Evolutionary conservation across 208 protist species (phyloP).

Genomic region (Wallacemonas sp.): DNA sequence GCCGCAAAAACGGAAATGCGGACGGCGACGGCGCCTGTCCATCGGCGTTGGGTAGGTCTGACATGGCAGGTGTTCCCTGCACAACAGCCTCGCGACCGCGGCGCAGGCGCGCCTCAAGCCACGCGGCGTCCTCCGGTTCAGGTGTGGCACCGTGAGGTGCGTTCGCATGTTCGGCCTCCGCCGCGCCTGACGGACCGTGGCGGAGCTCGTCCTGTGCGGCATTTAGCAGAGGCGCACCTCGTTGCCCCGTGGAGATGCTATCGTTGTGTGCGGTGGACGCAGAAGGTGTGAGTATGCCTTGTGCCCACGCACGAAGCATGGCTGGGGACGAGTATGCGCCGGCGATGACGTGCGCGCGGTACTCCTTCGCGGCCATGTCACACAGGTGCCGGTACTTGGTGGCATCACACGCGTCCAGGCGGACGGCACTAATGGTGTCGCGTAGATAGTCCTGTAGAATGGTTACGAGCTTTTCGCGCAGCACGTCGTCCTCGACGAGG

Average conservation of each 20-base stretch:
- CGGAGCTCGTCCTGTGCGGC: neutral
- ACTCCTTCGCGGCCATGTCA: slow-evolving; percentile 45
- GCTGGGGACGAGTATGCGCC: slow-evolving; percentile 46
- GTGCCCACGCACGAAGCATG: slow-evolving; percentile 45
- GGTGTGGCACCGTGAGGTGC: too few relatives aligned
- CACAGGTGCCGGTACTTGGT: slow-evolving; percentile 66
- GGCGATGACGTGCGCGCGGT: slow-evolving; percentile 53
- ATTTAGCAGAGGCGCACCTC: neutral
- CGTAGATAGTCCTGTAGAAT: slow-evolving; percentile 80
- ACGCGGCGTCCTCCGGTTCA: slow-evolving; percentile 12
- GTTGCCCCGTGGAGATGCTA: too few relatives aligned
- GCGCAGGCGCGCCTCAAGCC: slow-evolving; percentile 39
- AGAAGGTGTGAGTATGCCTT: slow-evolving; percentile 7
- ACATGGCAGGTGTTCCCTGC: slow-evolving; percentile 58
- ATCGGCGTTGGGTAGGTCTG: slow-evolving; percentile 31
- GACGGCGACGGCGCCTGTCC: slow-evolving; percentile 12
- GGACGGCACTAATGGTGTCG: slow-evolving; percentile 59
- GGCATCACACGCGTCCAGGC: slow-evolving; percentile 62
- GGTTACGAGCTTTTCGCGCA: slow-evolving; percentile 74
- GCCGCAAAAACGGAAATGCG: slow-evolving; percentile 85
- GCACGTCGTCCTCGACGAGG: slow-evolving; percentile 41
- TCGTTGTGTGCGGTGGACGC: neutral
- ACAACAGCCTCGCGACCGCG: slow-evolving; percentile 49
- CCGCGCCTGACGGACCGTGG: neutral
- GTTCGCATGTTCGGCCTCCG: neutral